Evolutionary conservation across 768 basidiomycete genomes (phyloP).

Genomic region (Lentinula detonsa): DNA sequence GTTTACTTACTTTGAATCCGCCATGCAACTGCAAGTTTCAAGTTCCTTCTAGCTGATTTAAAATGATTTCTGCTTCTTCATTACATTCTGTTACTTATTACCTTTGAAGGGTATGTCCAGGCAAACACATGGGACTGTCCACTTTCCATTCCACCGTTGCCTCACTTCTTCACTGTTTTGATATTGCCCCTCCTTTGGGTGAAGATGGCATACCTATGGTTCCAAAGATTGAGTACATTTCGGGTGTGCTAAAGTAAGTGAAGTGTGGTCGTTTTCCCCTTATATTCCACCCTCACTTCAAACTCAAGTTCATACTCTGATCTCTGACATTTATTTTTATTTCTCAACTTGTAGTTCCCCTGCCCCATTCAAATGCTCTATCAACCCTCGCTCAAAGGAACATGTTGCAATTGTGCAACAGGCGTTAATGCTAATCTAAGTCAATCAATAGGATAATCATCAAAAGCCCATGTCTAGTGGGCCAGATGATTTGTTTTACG

Average conservation of each 20-base stretch:
- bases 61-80: no score
- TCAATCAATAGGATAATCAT: no score
- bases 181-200: conserved; percentile 19
- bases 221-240: conserved; percentile 22
- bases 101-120: conserved; percentile 21
- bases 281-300: neutral
- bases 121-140: conserved; percentile 20
- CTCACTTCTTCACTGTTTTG: conserved; percentile 23
- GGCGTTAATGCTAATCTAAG: neutral
- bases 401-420: conserved; percentile 14
- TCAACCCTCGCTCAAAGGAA: conserved; percentile 21
- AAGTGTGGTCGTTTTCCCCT: neutral
- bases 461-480: no score
- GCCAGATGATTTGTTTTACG: no score
- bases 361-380: conserved; percentile 20
- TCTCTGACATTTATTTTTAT: neutral
- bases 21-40: no score
- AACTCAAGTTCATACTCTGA: neutral
- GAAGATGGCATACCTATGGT: conserved; percentile 16
- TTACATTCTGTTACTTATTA: neutral
- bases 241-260: neutral
- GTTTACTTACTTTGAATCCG: no score
- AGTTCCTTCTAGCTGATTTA: no score
- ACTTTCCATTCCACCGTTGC: conserved; percentile 21
- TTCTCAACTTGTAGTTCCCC: conserved; percentile 7